Evolutionary conservation across 2,329 filamentous ascomycete genomes (phyloP), one percentile per base, ranked within the genome.

Genomic region (Arthrobotrys conoides): DNA sequence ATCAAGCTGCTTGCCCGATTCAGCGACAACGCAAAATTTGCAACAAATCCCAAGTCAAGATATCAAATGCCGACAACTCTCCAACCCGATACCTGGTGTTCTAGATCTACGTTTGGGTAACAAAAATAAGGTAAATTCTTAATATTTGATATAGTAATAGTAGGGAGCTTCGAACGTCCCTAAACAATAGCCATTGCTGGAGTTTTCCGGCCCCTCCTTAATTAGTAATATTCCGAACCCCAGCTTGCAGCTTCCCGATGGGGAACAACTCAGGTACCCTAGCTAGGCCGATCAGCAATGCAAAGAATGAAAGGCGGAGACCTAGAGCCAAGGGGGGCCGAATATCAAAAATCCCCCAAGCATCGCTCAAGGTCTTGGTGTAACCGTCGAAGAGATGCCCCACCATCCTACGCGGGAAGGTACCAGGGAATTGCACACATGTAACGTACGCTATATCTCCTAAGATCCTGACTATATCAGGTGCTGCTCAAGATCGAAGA

Each of bases 391-490:
- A 36, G n/a, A 22, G 49, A 30, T 36, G 49, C 48, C 12, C 48
- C 49, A 61, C 49, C 59, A 67, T 73, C 70, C 61, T 44, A 20
- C 24, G 46, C 38, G 38, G 70, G 70, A 66, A 73, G 70, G 70
- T 66, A 20, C 48, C 48, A n/a, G 48, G n/a, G 14, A 49, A 46
- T 14, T 33, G 18, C 10, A 24, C 22, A 6, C 20, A n/a, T 22
- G n/a, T 27, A 6, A 12, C 12, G 12, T n/a, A 12, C 38, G 3
- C 14, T 41, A 41, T 41, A 41, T 16, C 38, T 12, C 38, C 10
- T 12, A 12, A 41, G 12, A 41, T 41, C 38, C 38, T 14, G 24
- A n/a, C 22, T 14, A 38, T 38, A 36, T 49, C 66, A 61, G 18
- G 27, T 36, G 20, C 24, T 51, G 30, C 20, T 27, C 46, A 38